Base-by-base conservation (phyloP, 208 protist genomes). In the Crithidia bombi region DNA sequence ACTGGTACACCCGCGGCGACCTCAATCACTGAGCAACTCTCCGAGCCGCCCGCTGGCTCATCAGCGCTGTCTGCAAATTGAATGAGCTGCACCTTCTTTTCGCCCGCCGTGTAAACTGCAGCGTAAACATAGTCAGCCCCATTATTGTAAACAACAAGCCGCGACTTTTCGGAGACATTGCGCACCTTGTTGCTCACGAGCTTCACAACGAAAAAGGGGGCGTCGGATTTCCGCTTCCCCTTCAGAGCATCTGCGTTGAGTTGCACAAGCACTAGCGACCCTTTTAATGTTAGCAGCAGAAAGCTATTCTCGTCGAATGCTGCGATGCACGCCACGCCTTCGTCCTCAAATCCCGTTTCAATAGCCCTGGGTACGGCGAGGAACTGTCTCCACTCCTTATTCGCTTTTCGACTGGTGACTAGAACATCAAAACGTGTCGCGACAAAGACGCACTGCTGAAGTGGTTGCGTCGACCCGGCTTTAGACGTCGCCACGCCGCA, bases 401-500 rank as follows among this genome's bases (percentile, higher is more conserved):
- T 76, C 33, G 55, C 62, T 15, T 58, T 70, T 10, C 70, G 70
- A 21, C 38, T 65, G 9, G 30, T 21, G 0, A 12, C 15, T 3
- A 61, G 49, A 23, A 74, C 77, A 74, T 78, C 77, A 7, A 69
- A 57, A 19, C 77, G 70, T 2, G 77, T 74, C 12, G 77, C 77
- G n/a, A 78, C 33, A 49, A 82, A 82, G 36, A 82, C 41, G 47
- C 62, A 15, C 25, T 70, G 56, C 28, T 41, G 21, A 19, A 1
- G 17, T 6, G 63, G 21, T n/a, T 41, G 49, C 12, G 52, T 33
- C 2, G 28, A 14, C 11, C 23, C 62, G 19, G 36, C 43, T 30
- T 23, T 56, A 11, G 66, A 6, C 5, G 23, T 50, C 10, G 65
- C 73, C 5, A 75, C 67, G 26, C 77, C 77, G 30, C 77, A 82